Evolutionary conservation across 1,284 basidiomycete species (phyloP), one percentile per base, ranked within the genome.

Genomic region (Austropuccinia psidii): DNA sequence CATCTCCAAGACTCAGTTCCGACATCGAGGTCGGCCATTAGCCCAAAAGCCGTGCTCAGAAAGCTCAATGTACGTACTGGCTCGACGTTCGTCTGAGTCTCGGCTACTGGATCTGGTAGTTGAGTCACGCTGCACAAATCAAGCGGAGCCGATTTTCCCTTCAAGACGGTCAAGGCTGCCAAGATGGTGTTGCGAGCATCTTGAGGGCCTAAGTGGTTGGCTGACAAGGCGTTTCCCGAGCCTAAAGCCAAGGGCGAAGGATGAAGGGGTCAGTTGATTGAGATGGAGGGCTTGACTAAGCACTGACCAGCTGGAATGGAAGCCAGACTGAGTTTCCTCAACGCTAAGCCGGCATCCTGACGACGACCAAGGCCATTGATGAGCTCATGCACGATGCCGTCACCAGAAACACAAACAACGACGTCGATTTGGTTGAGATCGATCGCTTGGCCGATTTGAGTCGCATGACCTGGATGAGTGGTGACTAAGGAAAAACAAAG

Each of bases 371-470:
- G 87, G 1, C 94, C 96, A 79, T 98, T 98, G 78, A 96, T 79
- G n/a, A 95, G 84, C 81, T 98, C 94, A 79, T 94, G 91, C 8
- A 93, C 79, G 50, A 93, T 84, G 5, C 94, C 94, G 79, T 98
- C 94, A 0, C 94, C 94, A 0, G 91, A 93, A 27, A 95, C 86
- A 8, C 87, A 83, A n/a, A 91, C 86, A 39, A 97, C 81, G 0
- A 88, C 91, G 77, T 91, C 91, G 76, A 87, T 91, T 1, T 75
- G 49, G 11, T 85, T 82, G 0, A 93, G 82, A 0, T 85, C 79
- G 35, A 93, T 82, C 0, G 83, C 81, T 74, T 85, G 84, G 0
- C 85, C 88, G 62, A 93, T 84, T 65, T 92, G 88, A 37, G 83
- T 82, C 0, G 90, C 93, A 80, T 98, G 91, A 21, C 85, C 84